Base-by-base conservation (phyloP, 108 stramenopile species). In the Cyclotella kingstonii region DNA sequence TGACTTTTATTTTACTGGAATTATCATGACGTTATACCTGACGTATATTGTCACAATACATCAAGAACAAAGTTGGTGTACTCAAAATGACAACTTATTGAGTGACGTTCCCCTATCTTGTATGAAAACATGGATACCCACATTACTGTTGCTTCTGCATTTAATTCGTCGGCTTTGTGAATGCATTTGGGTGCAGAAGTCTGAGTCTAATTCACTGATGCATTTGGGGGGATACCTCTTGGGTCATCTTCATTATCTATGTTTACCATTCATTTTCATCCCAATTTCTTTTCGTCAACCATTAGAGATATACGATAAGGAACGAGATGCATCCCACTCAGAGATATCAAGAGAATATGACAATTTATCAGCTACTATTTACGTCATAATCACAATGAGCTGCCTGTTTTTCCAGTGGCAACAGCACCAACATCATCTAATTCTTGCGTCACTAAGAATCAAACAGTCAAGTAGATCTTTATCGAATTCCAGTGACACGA, bases 201-300 rank as follows among this genome's bases (percentile, higher is more conserved):
- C 77, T 43, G 17, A 38, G 11, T 9, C 28, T 25, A 59, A 38
- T 0, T 80, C 85, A 49, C 48, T 40, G 41, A 89, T 89, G 88
- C 81, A 89, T 67, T 1, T 89, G 21, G 81, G 76, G n/a, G 88
- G 84, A 41, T 89, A 84, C 64, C 28, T 82, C 0, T 29, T 84
- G 15, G 88, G 88, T 3, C 42, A 86, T 6, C 45, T 80, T 7
- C 84, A 89, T 51, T 89, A 89, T 53, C 15, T 76, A 6, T 76
- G 70, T 43, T 63, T 89, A 14, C 88, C 88, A n/a, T 65, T 86
- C 15, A 73, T 83, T 7, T 82, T 89, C 59, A 36, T 73, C 23
- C 57, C 57, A 43, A 15, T 26, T 41, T 40, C 25, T 34, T 39
- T 0, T 4, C 7, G 26, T 22, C 28, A 14, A 25, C 36, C 11